Conservation (phyloP, 2,329 filamentous ascomycete species). For the Pseudocercospora macadamiae region DNA sequence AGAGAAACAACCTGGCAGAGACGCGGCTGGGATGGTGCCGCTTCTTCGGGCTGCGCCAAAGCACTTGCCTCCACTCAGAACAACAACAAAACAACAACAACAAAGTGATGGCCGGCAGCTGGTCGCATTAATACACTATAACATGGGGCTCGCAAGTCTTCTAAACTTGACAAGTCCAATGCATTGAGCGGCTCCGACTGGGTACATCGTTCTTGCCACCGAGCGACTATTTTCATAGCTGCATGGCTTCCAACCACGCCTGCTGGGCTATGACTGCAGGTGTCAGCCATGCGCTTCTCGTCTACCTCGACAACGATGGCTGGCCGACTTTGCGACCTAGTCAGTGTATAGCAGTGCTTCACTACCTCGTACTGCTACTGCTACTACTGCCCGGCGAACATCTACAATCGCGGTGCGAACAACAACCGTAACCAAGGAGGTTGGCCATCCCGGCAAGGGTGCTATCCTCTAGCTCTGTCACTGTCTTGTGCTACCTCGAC, state of each 20-base stretch:
- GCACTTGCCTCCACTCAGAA: not conserved
- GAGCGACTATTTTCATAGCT: not conserved
- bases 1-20: no score
- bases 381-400: no score
- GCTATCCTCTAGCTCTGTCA: not conserved
- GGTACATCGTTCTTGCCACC: not conserved
- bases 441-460: not conserved
- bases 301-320: constrained; percentile 2
- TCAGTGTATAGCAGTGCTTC: not conserved
- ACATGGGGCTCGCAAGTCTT: not conserved
- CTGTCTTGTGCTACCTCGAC: no score
- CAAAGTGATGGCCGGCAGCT: not conserved
- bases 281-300: not conserved
- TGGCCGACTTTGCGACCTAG: not conserved
- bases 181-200: not conserved
- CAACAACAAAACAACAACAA: constrained; percentile 2
- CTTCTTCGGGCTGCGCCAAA: no score
- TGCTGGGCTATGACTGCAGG: not conserved
- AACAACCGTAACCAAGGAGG: no score
- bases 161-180: no score
- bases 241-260: constrained; percentile 4
- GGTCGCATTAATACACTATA: not conserved
- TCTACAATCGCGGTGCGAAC: no score
- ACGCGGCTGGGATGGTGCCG: not conserved
- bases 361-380: not conserved